Base-by-base conservation (phyloP, 148 eudicot genomes). In the Silene latifolia region DNA sequence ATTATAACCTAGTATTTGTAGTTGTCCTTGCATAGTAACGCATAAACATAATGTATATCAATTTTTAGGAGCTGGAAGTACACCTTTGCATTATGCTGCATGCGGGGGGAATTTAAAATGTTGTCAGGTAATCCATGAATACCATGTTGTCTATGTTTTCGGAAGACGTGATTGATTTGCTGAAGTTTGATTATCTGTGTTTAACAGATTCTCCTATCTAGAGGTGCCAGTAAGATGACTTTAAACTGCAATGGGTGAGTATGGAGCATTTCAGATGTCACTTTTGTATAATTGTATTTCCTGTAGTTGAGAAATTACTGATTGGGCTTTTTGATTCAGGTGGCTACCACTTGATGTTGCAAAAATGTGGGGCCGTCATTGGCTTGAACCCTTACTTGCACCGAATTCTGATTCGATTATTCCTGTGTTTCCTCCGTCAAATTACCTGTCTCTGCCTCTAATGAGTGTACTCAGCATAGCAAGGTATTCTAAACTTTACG, bases 61-160 rank as follows among this genome's bases (percentile, higher is more conserved):
- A 73, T 59, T 68, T 77, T 24, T 76, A 95, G 99, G 99, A 78
- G 93, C 99, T 78, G 99, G 99, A 68, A 95, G 99, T 84, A 89
- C 97, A 71, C 97, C 99, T 69, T 87, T 95, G 90, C 99, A 95
- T 83, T 95, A 95, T 87, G 99, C 97, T 84, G 99, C 99, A 72
- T 95, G 94, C 82, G 99, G 99, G 51, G 99, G 99, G 60, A 92
- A 90, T 80, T 72, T 90, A 72, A 95, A 95, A 79, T 92, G 99
- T 80, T 90, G 96, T 76, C 99, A 95, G 97, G 99, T 85, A 59
- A 83, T 24, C 59, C 60, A 44, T 72, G 48, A 53, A 25, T 76
- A 73, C 74, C 53, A 62, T 25, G 3, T 25, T 23, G 6, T 63
- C 53, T 27, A 70, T 35, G 61, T 7, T 71, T 64, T 68, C 17